A percentile compares a stretch with the other conserved stretches of the same genome.
phyloP scores from a whole-genome alignment of 345 rosid genomes.

The Gossypium mustelinum region DNA sequence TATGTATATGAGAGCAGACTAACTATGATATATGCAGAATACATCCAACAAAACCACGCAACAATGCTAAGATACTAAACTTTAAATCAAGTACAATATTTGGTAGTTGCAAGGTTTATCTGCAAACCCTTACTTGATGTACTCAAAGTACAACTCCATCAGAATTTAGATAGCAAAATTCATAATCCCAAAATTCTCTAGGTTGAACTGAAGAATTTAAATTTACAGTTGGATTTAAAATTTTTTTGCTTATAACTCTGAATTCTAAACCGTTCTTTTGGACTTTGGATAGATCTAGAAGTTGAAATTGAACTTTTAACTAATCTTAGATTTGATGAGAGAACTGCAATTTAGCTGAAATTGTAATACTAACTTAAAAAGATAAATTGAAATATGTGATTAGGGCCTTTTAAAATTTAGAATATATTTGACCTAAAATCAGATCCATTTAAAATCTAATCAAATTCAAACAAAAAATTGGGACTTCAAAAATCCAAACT shows the following conservation, averaged over 20 bases:
- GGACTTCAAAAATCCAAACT: not conserved
- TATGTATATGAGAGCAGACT: not conserved
- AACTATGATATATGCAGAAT: not conserved
- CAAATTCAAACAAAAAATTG: not conserved
- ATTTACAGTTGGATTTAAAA: not conserved
- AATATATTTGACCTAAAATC: not conserved
- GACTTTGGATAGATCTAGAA: not conserved
- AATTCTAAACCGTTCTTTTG: not conserved
- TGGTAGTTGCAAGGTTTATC: not conserved
- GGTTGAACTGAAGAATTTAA: not conserved
- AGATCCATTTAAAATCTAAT: not conserved
- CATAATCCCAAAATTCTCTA: conserved; percentile 8
- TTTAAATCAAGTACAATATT: conserved; percentile 1
- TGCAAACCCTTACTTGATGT: not conserved
- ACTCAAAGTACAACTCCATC: not conserved
- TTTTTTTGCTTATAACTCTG: not conserved
- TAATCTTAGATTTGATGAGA: not conserved
- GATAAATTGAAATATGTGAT: not conserved
- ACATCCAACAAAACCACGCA: conserved; percentile 17
- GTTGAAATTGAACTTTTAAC: not conserved
- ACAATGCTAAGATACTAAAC: not conserved
- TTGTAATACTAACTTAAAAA: not conserved
- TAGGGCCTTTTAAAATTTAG: not conserved
- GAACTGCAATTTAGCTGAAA: not conserved
- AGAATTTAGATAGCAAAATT: not conserved